phyloP scores from a whole-genome alignment of 345 rosid genomes.

The Lumnitzera littorea region DNA sequence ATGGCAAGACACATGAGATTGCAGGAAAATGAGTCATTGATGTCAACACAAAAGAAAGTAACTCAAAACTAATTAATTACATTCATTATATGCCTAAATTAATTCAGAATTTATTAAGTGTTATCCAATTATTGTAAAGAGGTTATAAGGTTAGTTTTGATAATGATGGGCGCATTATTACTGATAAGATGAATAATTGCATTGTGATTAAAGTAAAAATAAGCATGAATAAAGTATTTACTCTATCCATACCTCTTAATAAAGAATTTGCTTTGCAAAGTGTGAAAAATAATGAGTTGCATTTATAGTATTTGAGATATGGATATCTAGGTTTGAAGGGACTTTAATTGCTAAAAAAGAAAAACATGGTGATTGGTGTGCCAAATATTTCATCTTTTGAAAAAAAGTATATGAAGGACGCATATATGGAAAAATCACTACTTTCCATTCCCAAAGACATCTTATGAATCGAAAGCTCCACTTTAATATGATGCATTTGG shows the following conservation, averaged over 20 bases:
- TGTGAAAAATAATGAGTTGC: neutral
- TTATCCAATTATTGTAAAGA: neutral
- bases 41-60: too few species aligned
- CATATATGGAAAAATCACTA: too few species aligned
- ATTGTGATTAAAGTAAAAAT: neutral
- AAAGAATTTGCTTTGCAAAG: neutral
- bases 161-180: neutral
- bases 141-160: neutral
- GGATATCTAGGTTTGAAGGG: slow-evolving; percentile 2
- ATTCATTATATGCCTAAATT: too few species aligned
- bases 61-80: too few species aligned
- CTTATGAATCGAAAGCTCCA: neutral
- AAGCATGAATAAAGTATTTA: neutral
- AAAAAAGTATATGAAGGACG: neutral
- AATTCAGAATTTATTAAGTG: neutral
- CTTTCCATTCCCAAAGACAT: too few species aligned
- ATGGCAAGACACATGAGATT: too few species aligned
- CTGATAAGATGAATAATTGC: neutral
- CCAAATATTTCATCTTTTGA: neutral
- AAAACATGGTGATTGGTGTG: slow-evolving; percentile 5
- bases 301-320: neutral
- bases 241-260: neutral
- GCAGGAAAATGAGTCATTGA: too few species aligned
- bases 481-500: neutral
- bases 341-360: neutral